Evolutionary conservation across 176 grass and related monocot species (phyloP), one percentile per base, ranked within the genome.

Genomic region (Zea mays): DNA sequence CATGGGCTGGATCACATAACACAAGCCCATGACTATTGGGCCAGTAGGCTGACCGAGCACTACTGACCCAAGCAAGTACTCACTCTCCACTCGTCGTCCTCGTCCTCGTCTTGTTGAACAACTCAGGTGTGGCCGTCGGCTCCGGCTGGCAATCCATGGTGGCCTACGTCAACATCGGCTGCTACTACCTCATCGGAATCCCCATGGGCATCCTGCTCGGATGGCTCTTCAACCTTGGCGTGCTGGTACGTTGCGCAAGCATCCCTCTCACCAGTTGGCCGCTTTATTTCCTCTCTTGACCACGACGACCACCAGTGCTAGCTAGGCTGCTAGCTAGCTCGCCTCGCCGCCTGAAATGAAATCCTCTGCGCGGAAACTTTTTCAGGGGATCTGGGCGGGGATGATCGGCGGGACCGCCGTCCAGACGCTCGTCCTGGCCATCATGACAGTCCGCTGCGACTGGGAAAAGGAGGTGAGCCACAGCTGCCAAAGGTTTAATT

Each of bases 401-500:
- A 97, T 97, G 93, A 97, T 97, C 44, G 80, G 85, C 43, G 93
- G 93, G 79, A 97, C 93, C 20, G 90, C 90, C 58, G 81, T 97
- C 69, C 93, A 97, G 48, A 97, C 93, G 12, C 5, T 90, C 16
- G 88, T 93, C 12, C 71, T 97, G 41, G 88, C 80, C 62, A 41
- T 86, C 79, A 78, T 97, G 14, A 97, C 93, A 9, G 73, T 90
- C 6, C 80, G 88, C 52, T 97, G 93, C 36, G 87, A 97, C 71
- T 97, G 93, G 93, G 85, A 97, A 1, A 90, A 88, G 68, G 93
- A 97, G 90, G 93, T 92, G 48, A 65, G 38, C 38, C 38, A 39
- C 38, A 39, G 27, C 27, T 27, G 27, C 27, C 27, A 27, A 27
- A 27, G 27, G 27, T 27, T 39, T 39, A 39, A 0, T 39, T 39